Percentiles rank a stretch among this genome's conserved stretches.
phyloP scores from a whole-genome alignment of 1,284 basidiomycete genomes.

The Ganoderma multipileum region DNA sequence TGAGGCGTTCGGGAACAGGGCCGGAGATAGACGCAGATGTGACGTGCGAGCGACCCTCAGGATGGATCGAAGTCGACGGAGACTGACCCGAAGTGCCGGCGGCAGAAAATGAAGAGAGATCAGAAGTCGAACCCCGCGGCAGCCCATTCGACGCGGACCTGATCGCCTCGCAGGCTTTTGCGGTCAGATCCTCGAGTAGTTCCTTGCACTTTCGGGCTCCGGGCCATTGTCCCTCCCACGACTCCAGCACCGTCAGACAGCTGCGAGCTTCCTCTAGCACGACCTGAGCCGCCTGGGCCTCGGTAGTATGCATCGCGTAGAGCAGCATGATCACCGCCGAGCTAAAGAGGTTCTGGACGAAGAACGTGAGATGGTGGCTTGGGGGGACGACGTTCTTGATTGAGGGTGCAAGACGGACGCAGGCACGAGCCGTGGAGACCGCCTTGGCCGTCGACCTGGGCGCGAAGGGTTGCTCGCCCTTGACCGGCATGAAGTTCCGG shows the following conservation, averaged over 20 bases:
- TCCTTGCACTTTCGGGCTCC: constrained; percentile 88
- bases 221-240: constrained; percentile 89
- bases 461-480: constrained; percentile 66
- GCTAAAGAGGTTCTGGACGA: constrained; percentile 91
- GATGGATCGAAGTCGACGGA: constrained; percentile 27
- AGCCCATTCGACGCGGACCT: constrained; percentile 37
- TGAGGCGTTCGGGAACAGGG: constrained; percentile 45
- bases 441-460: constrained; percentile 80
- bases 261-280: constrained; percentile 86
- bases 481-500: constrained; percentile 85
- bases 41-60: constrained; percentile 24
- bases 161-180: constrained; percentile 73
- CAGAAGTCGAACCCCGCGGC: constrained; percentile 28
- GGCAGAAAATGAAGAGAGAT: constrained; percentile 27
- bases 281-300: constrained; percentile 67
- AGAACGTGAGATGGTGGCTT: constrained; percentile 90
- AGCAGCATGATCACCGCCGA: constrained; percentile 88
- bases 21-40: constrained; percentile 39
- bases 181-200: constrained; percentile 70
- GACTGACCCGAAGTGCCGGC: constrained; percentile 33
- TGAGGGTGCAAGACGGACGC: constrained; percentile 85
- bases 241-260: constrained; percentile 73
- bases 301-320: constrained; percentile 85
- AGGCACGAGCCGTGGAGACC: constrained; percentile 78
- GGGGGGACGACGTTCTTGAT: constrained; percentile 86